Percentiles rank a stretch among this genome's conserved stretches.
Conservation (phyloP, 352 stramenopile species). For the Phytophthora idaei region DNA sequence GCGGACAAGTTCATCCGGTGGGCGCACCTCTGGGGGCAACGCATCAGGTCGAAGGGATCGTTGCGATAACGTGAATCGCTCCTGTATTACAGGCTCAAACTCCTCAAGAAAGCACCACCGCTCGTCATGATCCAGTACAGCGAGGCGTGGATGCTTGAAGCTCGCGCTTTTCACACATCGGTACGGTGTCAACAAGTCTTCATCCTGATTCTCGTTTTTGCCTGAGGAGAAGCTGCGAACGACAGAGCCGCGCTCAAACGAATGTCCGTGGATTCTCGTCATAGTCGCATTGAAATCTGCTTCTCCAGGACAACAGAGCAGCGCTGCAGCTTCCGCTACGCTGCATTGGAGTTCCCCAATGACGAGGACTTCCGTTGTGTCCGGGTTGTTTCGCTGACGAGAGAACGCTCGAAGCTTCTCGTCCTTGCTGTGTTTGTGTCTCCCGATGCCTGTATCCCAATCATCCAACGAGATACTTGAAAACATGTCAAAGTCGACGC, state of each 20-base stretch:
- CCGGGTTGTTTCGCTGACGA: constrained; percentile 12
- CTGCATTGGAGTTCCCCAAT: constrained; percentile 37
- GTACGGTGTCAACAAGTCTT: constrained; percentile 4
- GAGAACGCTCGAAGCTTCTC: constrained; percentile 20
- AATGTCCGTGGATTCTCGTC: constrained; percentile 33
- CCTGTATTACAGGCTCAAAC: constrained; percentile 5
- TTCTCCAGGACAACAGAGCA: constrained; percentile 30
- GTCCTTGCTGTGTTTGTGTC: constrained; percentile 5
- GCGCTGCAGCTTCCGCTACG: constrained; percentile 20
- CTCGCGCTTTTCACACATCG: constrained; percentile 42
- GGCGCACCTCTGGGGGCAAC: constrained; percentile 23
- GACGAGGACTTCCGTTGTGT: constrained; percentile 23
- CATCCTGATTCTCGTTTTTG: neutral
- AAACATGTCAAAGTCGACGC: constrained; percentile 20
- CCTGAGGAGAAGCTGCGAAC: constrained; percentile 28
- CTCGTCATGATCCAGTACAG: constrained; percentile 35
- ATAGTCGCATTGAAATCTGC: constrained; percentile 31
- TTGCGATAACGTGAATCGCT: constrained; percentile 33
- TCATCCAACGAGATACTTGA: constrained; percentile 22
- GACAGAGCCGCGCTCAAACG: constrained; percentile 37
- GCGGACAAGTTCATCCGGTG: constrained; percentile 23
- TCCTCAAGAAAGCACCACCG: constrained; percentile 39
- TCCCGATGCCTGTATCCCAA: constrained; percentile 10
- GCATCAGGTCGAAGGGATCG: constrained; percentile 32
- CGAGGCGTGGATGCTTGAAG: constrained; percentile 32